Percentiles rank a stretch among this genome's conserved stretches.
phyloP scores from a whole-genome alignment of 106 monocot species.

The Amphibolis antarctica region DNA sequence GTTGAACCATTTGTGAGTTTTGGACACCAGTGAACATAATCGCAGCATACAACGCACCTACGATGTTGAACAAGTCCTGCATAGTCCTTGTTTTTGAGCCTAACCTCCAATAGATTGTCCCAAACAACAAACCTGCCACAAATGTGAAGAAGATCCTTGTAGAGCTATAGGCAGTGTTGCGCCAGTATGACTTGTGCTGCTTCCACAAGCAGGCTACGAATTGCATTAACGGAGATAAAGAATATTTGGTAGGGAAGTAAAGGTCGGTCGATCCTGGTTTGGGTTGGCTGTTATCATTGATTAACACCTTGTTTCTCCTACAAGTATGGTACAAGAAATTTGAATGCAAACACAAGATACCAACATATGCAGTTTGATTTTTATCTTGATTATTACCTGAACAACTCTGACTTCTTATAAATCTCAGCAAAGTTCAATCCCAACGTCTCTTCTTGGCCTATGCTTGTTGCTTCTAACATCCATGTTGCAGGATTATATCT shows the following conservation, averaged over 20 bases:
- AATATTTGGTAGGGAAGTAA: too few relatives aligned
- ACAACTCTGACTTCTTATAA: constrained; percentile 27
- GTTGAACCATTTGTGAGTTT: constrained; percentile 14
- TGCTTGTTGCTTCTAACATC: constrained; percentile 30
- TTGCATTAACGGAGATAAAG: too few relatives aligned
- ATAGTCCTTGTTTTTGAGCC: constrained; percentile 30
- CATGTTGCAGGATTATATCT: constrained; percentile 56
- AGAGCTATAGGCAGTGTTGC: constrained; percentile 57
- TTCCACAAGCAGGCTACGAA: constrained; percentile 56
- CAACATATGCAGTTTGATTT: not conserved
- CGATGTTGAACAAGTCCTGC: constrained; percentile 18
- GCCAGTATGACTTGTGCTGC: constrained; percentile 74
- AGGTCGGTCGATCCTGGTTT: too few relatives aligned
- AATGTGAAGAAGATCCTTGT: constrained; percentile 57
- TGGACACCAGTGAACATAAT: constrained; percentile 15
- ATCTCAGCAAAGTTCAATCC: constrained; percentile 19
- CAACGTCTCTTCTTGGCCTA: constrained; percentile 19
- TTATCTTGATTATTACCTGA: too few relatives aligned
- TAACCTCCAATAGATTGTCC: constrained; percentile 57
- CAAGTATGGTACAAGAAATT: too few relatives aligned
- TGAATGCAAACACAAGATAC: not conserved
- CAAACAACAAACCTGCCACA: constrained; percentile 45
- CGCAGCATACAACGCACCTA: constrained; percentile 13
- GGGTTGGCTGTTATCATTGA: too few relatives aligned
- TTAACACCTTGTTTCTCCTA: too few relatives aligned